A percentile compares a stretch with the other conserved stretches of the same genome.
phyloP scores from a whole-genome alignment of 352 stramenopile species.

The Phytopythium sindhum region DNA sequence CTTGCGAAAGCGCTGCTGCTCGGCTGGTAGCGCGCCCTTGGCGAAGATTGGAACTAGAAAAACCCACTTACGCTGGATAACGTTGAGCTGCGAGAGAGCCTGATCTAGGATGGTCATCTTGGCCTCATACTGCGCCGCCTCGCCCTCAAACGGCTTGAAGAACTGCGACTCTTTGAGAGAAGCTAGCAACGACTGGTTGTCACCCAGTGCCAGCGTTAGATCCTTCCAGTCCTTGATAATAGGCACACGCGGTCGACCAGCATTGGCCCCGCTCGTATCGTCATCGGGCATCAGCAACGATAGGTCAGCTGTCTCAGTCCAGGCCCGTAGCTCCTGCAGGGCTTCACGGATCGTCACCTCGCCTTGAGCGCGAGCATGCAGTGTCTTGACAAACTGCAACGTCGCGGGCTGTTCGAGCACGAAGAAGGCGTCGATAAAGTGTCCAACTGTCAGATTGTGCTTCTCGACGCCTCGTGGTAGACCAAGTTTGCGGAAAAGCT shows the following conservation, averaged over 20 bases:
- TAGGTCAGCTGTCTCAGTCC: constrained; percentile 90
- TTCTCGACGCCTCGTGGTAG: constrained; percentile 83
- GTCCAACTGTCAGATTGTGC: constrained; percentile 86
- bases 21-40: constrained; percentile 89
- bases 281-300: constrained; percentile 88
- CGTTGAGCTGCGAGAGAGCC: constrained; percentile 79
- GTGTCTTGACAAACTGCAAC: constrained; percentile 92
- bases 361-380: constrained; percentile 86
- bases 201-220: constrained; percentile 90
- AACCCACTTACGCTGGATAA: constrained; percentile 95
- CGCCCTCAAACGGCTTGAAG: constrained; percentile 93
- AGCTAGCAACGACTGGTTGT: constrained; percentile 93
- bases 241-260: constrained; percentile 40
- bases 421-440: constrained; percentile 86
- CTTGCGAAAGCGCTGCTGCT: constrained; percentile 87
- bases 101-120: constrained; percentile 89
- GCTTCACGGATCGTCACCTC: constrained; percentile 96
- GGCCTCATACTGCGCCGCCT: constrained; percentile 87
- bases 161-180: constrained; percentile 96
- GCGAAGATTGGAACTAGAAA: constrained; percentile 97
- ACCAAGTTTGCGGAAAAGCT: constrained; percentile 91
- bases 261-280: constrained; percentile 24
- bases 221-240: constrained; percentile 97
- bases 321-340: constrained; percentile 91
- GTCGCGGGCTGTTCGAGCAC: constrained; percentile 77